phyloP scores from a whole-genome alignment of 805 yeast species.

The Lachancea cidri region DNA sequence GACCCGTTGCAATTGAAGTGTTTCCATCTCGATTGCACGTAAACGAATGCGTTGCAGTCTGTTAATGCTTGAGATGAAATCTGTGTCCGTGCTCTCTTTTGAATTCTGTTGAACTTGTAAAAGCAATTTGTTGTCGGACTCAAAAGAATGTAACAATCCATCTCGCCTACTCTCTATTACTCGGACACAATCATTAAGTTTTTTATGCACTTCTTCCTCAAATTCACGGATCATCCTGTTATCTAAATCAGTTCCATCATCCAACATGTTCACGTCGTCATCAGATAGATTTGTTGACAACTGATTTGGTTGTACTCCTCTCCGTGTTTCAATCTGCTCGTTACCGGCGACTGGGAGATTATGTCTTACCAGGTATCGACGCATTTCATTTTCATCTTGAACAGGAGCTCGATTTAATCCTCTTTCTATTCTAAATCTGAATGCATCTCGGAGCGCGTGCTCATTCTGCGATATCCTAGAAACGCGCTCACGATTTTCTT shows the following conservation, averaged over 20 bases:
- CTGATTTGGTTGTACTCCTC: not conserved
- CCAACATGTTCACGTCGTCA: constrained; percentile 13
- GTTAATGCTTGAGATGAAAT: constrained; percentile 15
- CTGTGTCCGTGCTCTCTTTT: constrained; percentile 6
- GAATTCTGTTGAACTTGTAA: constrained; percentile 13
- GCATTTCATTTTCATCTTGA: not conserved
- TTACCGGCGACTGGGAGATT: not conserved
- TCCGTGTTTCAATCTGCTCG: not conserved
- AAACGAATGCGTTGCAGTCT: constrained; percentile 28
- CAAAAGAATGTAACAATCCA: constrained; percentile 21
- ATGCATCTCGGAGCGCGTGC: constrained; percentile 16
- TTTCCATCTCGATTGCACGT: constrained; percentile 31
- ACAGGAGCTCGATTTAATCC: not conserved
- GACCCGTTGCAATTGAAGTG: constrained; percentile 26
- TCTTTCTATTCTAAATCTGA: constrained; percentile 10
- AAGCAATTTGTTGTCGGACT: constrained; percentile 18
- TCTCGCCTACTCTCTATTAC: constrained; percentile 26
- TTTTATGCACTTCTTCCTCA: constrained; percentile 20
- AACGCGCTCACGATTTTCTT: constrained; percentile 20
- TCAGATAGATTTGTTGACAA: constrained; percentile 3
- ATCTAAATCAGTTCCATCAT: constrained; percentile 14
- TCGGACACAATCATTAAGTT: constrained; percentile 21
- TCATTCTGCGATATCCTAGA: constrained; percentile 19
- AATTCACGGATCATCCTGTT: constrained; percentile 17
- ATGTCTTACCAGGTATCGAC: not conserved